These are phyloP conservation scores for Globisporangium cylindrosporum DNA, from an alignment of 352 stramenopile genomes.

Conservation along the genomic window DNA sequence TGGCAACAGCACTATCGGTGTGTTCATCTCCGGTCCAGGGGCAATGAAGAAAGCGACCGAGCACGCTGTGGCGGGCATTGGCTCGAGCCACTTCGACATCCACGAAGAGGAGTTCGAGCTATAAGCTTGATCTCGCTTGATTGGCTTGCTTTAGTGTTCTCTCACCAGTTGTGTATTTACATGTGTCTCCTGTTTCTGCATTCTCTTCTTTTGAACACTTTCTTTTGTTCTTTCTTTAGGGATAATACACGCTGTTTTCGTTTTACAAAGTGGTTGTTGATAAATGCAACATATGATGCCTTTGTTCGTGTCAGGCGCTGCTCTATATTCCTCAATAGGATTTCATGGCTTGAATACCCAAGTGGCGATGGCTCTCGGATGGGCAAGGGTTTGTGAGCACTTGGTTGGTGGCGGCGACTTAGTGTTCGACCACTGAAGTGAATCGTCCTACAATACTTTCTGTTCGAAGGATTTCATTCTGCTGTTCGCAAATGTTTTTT, in stretches of 20 bases:
- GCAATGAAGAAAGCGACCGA: slow-evolving; percentile 2
- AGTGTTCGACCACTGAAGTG: not conserved
- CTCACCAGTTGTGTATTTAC: not conserved
- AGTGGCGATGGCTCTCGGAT: not conserved
- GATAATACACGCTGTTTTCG: not conserved
- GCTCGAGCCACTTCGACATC: slow-evolving; percentile 10
- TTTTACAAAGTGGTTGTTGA: not conserved
- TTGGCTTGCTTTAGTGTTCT: not conserved
- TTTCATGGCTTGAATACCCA: not conserved
- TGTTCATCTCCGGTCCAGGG: not conserved
- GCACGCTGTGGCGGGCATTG: slow-evolving; percentile 5
- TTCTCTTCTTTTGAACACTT: not conserved
- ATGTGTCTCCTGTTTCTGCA: not conserved
- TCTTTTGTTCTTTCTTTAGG: not conserved
- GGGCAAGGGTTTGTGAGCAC: not conserved
- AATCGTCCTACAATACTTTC: not conserved
- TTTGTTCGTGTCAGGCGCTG: not conserved
- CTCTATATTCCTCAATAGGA: not conserved
- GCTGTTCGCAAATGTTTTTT: not conserved
- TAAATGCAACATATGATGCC: not conserved
- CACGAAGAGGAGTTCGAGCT: slow-evolving; percentile 8
- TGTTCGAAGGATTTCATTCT: not conserved
- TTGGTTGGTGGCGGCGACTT: not conserved
- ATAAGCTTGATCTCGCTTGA: not conserved
- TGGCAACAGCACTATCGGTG: not conserved